A percentile compares a stretch with the other conserved stretches of the same genome.
These are phyloP conservation scores for Fragilariopsis cylindrus DNA, from an alignment of 108 stramenopile species.

Conservation along the genomic window DNA sequence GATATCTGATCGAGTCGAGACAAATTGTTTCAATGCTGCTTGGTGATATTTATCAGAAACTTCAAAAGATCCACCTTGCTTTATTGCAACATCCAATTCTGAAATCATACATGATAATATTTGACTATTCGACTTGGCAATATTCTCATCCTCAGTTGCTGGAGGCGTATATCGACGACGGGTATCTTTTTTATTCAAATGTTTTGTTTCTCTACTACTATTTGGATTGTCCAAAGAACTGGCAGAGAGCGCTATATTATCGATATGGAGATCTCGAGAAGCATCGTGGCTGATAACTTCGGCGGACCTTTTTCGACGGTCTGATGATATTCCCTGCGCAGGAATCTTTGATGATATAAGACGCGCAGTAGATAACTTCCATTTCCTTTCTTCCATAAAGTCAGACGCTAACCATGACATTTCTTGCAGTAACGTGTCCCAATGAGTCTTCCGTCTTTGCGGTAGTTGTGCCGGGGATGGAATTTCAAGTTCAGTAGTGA, in stretches of 20 bases:
- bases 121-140: not conserved
- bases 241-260: not conserved
- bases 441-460: slow-evolving; percentile 70
- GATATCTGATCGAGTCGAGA: slow-evolving; percentile 18
- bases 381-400: slow-evolving; percentile 88
- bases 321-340: not conserved
- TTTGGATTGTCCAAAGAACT: not conserved
- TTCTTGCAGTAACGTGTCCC: slow-evolving; percentile 86
- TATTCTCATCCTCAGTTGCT: slow-evolving; percentile 7
- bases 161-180: not conserved
- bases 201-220: not conserved
- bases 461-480: slow-evolving; percentile 37
- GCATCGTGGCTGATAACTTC: not conserved
- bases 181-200: not conserved
- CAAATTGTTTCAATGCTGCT: slow-evolving; percentile 17
- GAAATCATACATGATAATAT: slow-evolving; percentile 28
- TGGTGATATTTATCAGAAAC: slow-evolving; percentile 15
- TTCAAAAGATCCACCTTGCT: slow-evolving; percentile 20
- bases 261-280: not conserved
- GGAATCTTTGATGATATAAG: slow-evolving; percentile 33
- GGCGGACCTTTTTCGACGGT: slow-evolving; percentile 1
- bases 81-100: slow-evolving; percentile 4
- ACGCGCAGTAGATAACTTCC: slow-evolving; percentile 68
- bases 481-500: slow-evolving; percentile 1
- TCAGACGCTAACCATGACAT: slow-evolving; percentile 89